Conservation (phyloP, 495 filamentous ascomycete genomes). For the Aspergillus carlsbadensis region DNA sequence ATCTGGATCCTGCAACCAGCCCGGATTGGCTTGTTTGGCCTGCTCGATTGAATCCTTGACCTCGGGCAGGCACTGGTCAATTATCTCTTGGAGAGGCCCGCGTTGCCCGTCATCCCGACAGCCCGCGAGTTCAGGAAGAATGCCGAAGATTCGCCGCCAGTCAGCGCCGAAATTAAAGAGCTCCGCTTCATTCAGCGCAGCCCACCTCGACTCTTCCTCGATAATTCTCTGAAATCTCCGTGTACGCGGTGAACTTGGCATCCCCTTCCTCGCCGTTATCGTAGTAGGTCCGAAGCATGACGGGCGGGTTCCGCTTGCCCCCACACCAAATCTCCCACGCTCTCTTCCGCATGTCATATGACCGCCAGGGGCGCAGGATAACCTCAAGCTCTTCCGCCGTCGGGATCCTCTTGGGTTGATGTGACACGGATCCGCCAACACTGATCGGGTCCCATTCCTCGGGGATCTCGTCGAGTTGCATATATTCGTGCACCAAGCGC, state of each 20-base stretch:
- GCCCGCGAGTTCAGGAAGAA: background rate
- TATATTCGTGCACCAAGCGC: slow-evolving; percentile 5
- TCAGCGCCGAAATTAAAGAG: background rate
- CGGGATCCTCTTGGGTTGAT: background rate
- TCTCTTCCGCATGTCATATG: background rate
- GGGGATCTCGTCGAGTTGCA: background rate
- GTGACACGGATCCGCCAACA: background rate
- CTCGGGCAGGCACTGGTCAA: background rate
- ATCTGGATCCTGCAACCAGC: background rate
- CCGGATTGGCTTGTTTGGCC: background rate
- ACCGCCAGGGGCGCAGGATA: slow-evolving; percentile 9
- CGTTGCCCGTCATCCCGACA: background rate
- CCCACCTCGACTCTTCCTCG: background rate
- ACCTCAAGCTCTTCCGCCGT: slow-evolving; percentile 1
- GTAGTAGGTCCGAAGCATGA: slow-evolving; percentile 5
- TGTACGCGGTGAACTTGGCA: background rate
- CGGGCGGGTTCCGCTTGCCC: background rate
- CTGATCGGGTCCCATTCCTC: background rate
- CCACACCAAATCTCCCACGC: background rate
- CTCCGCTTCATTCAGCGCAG: background rate
- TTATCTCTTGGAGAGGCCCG: background rate
- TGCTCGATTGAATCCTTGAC: background rate
- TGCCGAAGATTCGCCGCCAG: background rate
- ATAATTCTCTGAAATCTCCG: background rate
- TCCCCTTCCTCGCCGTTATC: background rate